Evolutionary conservation across 2,329 filamentous ascomycete genomes (phyloP), one percentile per base, ranked within the genome.

Genomic region (Xylaria sp.): DNA sequence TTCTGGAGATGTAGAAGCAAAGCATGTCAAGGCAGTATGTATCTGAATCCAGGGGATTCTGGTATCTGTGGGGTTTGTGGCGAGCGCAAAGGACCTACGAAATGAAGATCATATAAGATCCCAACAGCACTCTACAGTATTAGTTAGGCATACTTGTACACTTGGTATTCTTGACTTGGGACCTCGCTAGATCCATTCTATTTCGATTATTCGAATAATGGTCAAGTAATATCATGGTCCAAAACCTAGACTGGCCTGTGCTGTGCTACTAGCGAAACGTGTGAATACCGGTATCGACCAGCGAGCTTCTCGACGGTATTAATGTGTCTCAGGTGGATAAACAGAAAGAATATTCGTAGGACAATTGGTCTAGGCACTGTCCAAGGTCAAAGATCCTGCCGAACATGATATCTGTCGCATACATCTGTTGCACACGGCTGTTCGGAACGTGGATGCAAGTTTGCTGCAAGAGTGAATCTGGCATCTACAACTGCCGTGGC

Each of bases 41-140:
- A 93, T 75, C 74, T 89, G 59, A 95, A 94, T 73, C 84, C 90
- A 11, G 87, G 85, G 1, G 91, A 94, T 76, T 88, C 84, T 69
- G 90, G 89, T 6, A 76, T 89, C 0, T 95, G 92, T 76, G 91
- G 91, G 3, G 78, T 92, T 5, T 95, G 92, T 75, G 89, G 89
- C 20, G 79, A 78, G 70, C 79, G 72, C 72, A 71, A 61, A 50
- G 50, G 27, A 25, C 7, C 63, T 31, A n/a, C 47, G 29, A 57
- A 60, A 56, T 67, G 44, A 56, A 38, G 64, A 61, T 70, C 72
- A n/a, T 57, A 65, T 51, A 63, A 70, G 51, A 50, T 20, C 44
- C 13, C 33, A 20, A 31, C 39, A n/a, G 44, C 17, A 44, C 7
- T 29, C 39, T 44, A 39, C 27, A 15, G 56, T 25, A 17, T 29